Evolutionary conservation across 1,139 yeast species (phyloP).

Genomic region (Hansenula anomala): DNA sequence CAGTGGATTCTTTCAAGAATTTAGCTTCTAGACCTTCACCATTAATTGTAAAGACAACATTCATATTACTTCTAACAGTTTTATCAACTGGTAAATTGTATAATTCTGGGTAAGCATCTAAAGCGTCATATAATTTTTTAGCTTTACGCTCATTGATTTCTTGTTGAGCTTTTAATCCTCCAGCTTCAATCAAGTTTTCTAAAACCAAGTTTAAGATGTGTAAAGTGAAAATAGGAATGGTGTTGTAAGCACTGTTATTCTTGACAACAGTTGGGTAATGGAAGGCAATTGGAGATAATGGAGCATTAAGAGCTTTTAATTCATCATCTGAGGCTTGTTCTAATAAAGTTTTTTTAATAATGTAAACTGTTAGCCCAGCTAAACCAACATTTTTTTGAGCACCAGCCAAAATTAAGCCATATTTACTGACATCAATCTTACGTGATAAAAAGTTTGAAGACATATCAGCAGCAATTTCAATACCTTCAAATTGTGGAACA

Average conservation of each 20-base stretch:
- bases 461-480: conserved; percentile 88
- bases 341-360: conserved; percentile 74
- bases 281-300: conserved; percentile 83
- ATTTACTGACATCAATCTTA: conserved; percentile 72
- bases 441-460: conserved; percentile 89
- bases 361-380: conserved; percentile 91
- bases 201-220: conserved; percentile 81
- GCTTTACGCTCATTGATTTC: conserved; percentile 58
- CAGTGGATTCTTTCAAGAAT: conserved; percentile 61
- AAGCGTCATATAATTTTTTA: conserved; percentile 49
- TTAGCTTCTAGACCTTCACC: conserved; percentile 59
- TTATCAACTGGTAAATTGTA: conserved; percentile 62
- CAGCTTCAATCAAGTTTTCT: conserved; percentile 36
- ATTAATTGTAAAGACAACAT: conserved; percentile 77
- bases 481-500: conserved; percentile 48
- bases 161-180: conserved; percentile 51
- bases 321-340: conserved; percentile 64
- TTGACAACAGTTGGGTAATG: conserved; percentile 82
- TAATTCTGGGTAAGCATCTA: conserved; percentile 61
- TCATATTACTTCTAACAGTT: conserved; percentile 76
- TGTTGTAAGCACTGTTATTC: conserved; percentile 91
- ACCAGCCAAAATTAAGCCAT: conserved; percentile 90
- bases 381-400: conserved; percentile 97
- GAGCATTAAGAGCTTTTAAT: conserved; percentile 53
- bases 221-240: conserved; percentile 89